Evolutionary conservation across 2,329 filamentous ascomycete genomes (phyloP).

Genomic region (Fusarium cyanostomum): DNA sequence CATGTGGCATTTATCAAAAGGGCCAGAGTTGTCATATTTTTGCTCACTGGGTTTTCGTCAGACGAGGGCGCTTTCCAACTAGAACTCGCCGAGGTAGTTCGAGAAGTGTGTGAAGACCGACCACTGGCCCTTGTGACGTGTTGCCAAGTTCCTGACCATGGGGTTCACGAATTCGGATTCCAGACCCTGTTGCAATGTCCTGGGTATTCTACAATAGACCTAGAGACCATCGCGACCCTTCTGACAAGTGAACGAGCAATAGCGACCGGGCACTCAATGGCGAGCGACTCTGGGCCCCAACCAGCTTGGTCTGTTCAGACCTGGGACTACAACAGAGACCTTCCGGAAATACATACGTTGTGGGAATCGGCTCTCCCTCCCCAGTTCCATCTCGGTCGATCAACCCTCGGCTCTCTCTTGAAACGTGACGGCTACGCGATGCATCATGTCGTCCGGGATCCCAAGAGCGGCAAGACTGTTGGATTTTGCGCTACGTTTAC

Average conservation of each 20-base stretch:
- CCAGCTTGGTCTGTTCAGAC: conserved; percentile 54
- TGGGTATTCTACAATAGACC: conserved; percentile 57
- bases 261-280: conserved; percentile 6
- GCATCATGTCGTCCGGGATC: conserved; percentile 65
- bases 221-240: conserved; percentile 61
- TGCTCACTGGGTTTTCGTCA: conserved; percentile 62
- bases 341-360: conserved; percentile 54
- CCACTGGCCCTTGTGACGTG: conserved; percentile 64
- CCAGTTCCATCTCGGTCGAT: conserved; percentile 57
- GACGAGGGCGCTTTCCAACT: conserved; percentile 61
- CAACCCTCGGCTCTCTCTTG: conserved; percentile 57
- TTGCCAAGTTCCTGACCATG: conserved; percentile 54
- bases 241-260: conserved; percentile 57
- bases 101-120: conserved; percentile 56
- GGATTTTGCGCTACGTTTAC: conserved; percentile 70
- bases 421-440: conserved; percentile 64
- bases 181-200: conserved; percentile 62
- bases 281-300: conserved; percentile 37
- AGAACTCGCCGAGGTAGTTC: conserved; percentile 58
- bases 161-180: conserved; percentile 54
- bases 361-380: conserved; percentile 57
- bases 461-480: conserved; percentile 52
- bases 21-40: conserved; percentile 68
- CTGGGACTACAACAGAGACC: conserved; percentile 53
- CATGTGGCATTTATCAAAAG: conserved; percentile 71